Evolutionary conservation across 768 basidiomycete species (phyloP), one percentile per base, ranked within the genome.

Genomic region (Mycena rebaudengoi): DNA sequence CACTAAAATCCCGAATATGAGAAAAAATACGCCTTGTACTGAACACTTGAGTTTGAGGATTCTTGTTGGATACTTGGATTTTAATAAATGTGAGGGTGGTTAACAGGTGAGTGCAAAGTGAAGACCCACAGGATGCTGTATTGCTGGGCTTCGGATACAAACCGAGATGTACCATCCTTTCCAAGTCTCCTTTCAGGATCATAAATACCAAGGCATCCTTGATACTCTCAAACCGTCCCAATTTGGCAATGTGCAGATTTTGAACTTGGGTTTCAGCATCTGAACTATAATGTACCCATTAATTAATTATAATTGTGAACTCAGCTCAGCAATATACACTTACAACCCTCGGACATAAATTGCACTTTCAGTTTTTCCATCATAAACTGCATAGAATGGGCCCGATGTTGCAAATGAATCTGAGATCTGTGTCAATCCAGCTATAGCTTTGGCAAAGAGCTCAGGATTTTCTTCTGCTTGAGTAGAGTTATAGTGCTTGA

Each of bases 311-410:
- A 10, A 30, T 16, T 21, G 29, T 5, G 28, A 5, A 39, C 3
- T 25, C 21, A 8, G 41, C 16, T 10, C 10, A n/a, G 18, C 16
- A 8, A n/a, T 20, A 23, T 5, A 44, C 4, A 16, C 56, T 25
- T 16, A 59, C 57, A 4, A 50, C 37, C 25, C 26, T 11, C 37
- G 23, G 14, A 59, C 45, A 40, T 37, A 59, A 32, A 59, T 59
- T 16, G 48, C 48, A 12, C 30, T 28, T 12, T 41, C 14, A 4
- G 46, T 41, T 25, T 41, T 29, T 10, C 57, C 57, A 23, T 5
- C 7, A 16, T 59, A 59, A 2, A 59, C 48, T 18, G 57, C 57
- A 59, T 50, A 59, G 28, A 59, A 59, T 1, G 57, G 57, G 3
- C 57, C 48, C 7, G 5, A 14, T 2, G 30, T 20, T 7, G 39